Evolutionary conservation across 2,329 filamentous ascomycete species (phyloP), one percentile per base, ranked within the genome.

Genomic region (Didymella glomerata): DNA sequence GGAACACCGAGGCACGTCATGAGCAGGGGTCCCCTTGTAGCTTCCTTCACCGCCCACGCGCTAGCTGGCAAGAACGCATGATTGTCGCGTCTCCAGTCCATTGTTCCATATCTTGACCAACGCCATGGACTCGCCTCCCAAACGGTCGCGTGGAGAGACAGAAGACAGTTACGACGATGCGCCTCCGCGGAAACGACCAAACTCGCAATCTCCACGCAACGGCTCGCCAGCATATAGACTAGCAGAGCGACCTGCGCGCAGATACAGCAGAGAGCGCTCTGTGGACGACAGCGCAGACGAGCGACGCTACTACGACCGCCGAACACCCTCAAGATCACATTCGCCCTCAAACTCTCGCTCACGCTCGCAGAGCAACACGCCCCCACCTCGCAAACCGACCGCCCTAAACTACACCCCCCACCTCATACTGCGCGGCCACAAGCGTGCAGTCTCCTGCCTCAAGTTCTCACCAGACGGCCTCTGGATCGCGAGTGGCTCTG

Each of bases 401-500:
- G 79, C 78, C 24, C 84, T 93, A 16, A 83, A 89, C 73, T 96
- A 93, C 79, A 84, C 81, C 41, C 85, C 88, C 32, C 86, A 87
- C 52, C 85, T 93, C 64, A 84, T 90, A 20, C 84, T 97, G 20
- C 85, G 84, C 61, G 93, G 93, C 2, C 94, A 98, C 79, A 84
- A 86, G 48, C 88, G 89, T 60, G 88, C 91, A 22, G 87, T 98
- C 1, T 90, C 93, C 2, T 88, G 92, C 53, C 92, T 96, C 48
- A 90, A 91, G 68, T 96, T 97, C 78, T 97, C 93, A 1, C 95
- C 94, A 0, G 90, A 97, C 78, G 92, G 93, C 5, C 85, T 86
- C 30, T 95, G 91, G 87, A 91, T 99, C 65, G 95, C 95, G 20
- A 95, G 90, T 63, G 90, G 90, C 51, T 96, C 71, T 9, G 92